These are phyloP conservation scores for Fusarium neocosmosporiellum DNA, from an alignment of 2,329 filamentous ascomycete species.

Conservation along the genomic window DNA sequence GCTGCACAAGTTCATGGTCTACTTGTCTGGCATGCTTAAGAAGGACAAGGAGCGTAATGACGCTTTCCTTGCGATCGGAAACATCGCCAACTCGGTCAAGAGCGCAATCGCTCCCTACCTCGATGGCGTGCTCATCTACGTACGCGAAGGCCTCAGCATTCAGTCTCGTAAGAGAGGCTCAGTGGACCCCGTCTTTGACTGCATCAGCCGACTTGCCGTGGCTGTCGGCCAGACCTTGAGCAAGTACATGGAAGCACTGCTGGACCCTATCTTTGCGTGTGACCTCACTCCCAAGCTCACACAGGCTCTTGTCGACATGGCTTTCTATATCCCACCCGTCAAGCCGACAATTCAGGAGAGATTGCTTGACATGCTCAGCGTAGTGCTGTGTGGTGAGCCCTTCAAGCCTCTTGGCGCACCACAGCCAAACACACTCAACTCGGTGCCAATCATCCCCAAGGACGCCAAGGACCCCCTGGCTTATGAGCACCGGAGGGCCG, in stretches of 20 bases:
- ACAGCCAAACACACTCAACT: slow-evolving; percentile 80
- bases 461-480: slow-evolving; percentile 86
- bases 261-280: slow-evolving; percentile 97
- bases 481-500: slow-evolving; percentile 83
- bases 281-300: slow-evolving; percentile 94
- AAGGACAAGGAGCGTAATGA: slow-evolving; percentile 94
- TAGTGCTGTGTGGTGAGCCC: slow-evolving; percentile 90
- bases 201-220: slow-evolving; percentile 94
- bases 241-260: slow-evolving; percentile 96
- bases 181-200: slow-evolving; percentile 90
- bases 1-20: slow-evolving; percentile 96
- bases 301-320: slow-evolving; percentile 97
- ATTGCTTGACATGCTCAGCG: slow-evolving; percentile 92
- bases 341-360: slow-evolving; percentile 94
- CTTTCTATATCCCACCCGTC: slow-evolving; percentile 96
- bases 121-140: slow-evolving; percentile 92
- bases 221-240: slow-evolving; percentile 96
- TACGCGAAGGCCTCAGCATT: slow-evolving; percentile 87
- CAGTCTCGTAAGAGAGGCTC: slow-evolving; percentile 76
- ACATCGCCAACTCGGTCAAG: slow-evolving; percentile 95
- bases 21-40: slow-evolving; percentile 92
- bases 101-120: slow-evolving; percentile 95
- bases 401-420: slow-evolving; percentile 95
- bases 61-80: slow-evolving; percentile 94
- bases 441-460: slow-evolving; percentile 85